Evolutionary conservation across 2,329 filamentous ascomycete species (phyloP), one percentile per base, ranked within the genome.

Genomic region (Colletotrichum sp.): DNA sequence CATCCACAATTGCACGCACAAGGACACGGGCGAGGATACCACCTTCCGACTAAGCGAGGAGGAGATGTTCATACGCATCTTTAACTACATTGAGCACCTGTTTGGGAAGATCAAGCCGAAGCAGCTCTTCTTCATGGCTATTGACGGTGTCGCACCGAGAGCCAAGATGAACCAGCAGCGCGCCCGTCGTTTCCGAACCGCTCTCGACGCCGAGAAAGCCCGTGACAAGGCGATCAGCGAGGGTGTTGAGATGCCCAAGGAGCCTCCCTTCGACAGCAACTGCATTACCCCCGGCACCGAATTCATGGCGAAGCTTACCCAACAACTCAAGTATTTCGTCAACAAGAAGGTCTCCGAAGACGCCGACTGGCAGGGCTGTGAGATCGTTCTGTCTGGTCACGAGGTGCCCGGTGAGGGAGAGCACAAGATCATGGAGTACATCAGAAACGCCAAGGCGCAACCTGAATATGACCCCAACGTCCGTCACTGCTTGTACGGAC

Each of bases 391-490:
- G 75, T 99, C 97, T 8, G 97, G 98, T 71, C 98, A 99, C 83
- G 98, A 99, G 85, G 96, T 99, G 30, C 97, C 97, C 8, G 97
- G 97, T 81, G 98, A 99, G 87, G 97, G 97, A 81, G 97, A 99
- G 86, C 97, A 99, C 89, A 99, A 99, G 88, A 98, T 99, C 86
- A 99, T 99, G 97, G 98, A 99, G 86, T 99, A 99, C 86, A 99
- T 99, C 85, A 95, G 97, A 80, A 95, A 98, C 85, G 95, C 97
- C 78, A 99, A 99, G 89, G 96, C 96, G 65, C 97, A 99, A 85
- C 95, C 95, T 3, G 92, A 93, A 78, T 99, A 99, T 85, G 93
- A 98, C 84, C 91, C 95, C 66, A 99, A 99, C 82, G 92, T 98
- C 77, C 95, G 97, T 74, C 97, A 99, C 86, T 99, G 98, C 86